Evolutionary conservation across 345 rosid genomes (phyloP), one percentile per base, ranked within the genome.

Genomic region (thale cress (Arabidopsis thaliana)): DNA sequence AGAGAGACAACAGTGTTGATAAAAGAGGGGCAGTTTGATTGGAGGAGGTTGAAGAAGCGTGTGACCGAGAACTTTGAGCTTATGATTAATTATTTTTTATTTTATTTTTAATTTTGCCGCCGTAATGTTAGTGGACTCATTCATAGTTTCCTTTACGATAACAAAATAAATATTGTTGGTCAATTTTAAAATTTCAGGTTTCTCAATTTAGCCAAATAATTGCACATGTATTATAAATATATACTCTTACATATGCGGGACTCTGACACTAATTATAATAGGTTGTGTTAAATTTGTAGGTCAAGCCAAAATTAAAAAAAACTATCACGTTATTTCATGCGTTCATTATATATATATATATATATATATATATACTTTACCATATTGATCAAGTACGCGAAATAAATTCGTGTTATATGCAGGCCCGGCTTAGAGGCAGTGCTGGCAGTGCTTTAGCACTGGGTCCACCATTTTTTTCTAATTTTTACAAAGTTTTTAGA

Each of bases 41-140:
- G 79, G 49, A 32, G 50, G 71, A 62, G 65, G 51, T 69, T 76
- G 75, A 69, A 69, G 75, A 69, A 69, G 75, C 80, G 80, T 76
- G 80, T 76, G 75, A 46, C 57, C 58, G 49, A 69, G 4, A 69
- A 69, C 75, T 76, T 76, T 45, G 71, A 62, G 80, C 65, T 69
- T 52, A 53, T 76, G 50, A 69, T 76, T 69, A 2, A 25, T 52
- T 49, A 5, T 3, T 0, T 4, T 23, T 41, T 46, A 0, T 45
- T 36, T 28, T 51, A 14, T 6, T 59, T 59, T 59, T 51, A 32
- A 23, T 41, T 67, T 12, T 61, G 63, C 57, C 69, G 79, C 79
- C 74, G 74, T 57, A 75, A 75, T 68, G n/a, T 10, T 61, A 69
- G 52, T 76, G 59, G 80, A 60, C 44, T 16, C 37, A 53, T 61